These are phyloP conservation scores for Carex cristatella DNA, from an alignment of 176 grass and related monocot species.

Conservation along the genomic window DNA sequence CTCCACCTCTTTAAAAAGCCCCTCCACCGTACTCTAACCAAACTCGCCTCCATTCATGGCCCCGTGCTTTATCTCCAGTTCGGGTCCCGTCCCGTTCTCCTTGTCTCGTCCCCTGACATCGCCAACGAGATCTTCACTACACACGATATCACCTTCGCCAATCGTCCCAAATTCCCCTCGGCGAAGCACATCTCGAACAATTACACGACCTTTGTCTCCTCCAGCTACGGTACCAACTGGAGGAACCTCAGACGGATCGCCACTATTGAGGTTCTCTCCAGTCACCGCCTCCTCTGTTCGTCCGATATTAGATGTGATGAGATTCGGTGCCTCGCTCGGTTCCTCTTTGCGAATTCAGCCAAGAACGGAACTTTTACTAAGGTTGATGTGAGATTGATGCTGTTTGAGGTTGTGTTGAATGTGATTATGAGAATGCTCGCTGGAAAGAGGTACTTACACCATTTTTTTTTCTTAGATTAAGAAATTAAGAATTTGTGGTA, in stretches of 20 bases:
- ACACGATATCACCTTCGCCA: conserved; percentile 49
- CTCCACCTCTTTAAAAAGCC: conserved; percentile 54
- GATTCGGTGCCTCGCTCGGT: conserved; percentile 31
- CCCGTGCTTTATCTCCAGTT: conserved; percentile 45
- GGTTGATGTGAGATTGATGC: conserved; percentile 43
- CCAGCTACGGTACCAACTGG: conserved; percentile 42
- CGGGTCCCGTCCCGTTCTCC: conserved; percentile 38
- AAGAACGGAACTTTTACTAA: neutral
- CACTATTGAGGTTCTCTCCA: conserved; percentile 46
- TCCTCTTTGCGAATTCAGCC: conserved; percentile 9
- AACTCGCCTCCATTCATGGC: conserved; percentile 33
- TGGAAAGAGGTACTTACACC: conserved; percentile 27
- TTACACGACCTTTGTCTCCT: conserved; percentile 19
- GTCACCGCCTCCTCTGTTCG: conserved; percentile 26
- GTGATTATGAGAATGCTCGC: conserved; percentile 61
- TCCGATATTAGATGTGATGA: conserved; percentile 27
- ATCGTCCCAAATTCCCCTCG: conserved; percentile 38
- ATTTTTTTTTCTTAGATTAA: neutral
- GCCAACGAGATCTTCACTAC: conserved; percentile 56
- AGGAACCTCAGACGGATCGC: conserved; percentile 47
- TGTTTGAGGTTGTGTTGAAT: conserved; percentile 56
- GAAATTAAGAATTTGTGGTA: neutral
- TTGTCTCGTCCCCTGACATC: conserved; percentile 27
- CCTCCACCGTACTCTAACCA: conserved; percentile 32
- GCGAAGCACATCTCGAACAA: conserved; percentile 17